These are phyloP conservation scores for Flaveria ramosissima DNA, from an alignment of 129 eudicot species.

Conservation along the genomic window DNA sequence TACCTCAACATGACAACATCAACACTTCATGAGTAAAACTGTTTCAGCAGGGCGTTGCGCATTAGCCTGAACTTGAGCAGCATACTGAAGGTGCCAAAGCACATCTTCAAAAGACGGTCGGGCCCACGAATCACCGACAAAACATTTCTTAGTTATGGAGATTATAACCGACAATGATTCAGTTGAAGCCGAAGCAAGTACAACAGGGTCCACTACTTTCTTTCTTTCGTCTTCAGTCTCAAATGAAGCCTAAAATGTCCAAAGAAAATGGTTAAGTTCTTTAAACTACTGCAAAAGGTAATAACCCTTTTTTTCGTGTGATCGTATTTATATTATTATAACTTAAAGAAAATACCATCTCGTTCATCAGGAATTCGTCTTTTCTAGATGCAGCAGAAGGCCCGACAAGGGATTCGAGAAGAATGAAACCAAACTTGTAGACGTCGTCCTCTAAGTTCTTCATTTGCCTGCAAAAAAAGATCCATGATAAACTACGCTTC, in stretches of 20 bases:
- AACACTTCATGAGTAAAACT: constrained; percentile 35
- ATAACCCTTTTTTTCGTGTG: not conserved
- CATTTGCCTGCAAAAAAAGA: constrained; percentile 54
- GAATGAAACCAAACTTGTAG: constrained; percentile 62
- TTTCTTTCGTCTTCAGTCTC: constrained; percentile 44
- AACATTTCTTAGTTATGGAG: constrained; percentile 63
- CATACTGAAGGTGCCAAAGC: constrained; percentile 75
- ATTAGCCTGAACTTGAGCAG: constrained; percentile 60
- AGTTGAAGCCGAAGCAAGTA: constrained; percentile 49
- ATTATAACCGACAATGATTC: constrained; percentile 57
- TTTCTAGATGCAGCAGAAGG: constrained; percentile 49
- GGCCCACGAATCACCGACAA: constrained; percentile 50
- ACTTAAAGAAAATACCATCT: constrained; percentile 47
- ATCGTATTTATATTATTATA: not conserved
- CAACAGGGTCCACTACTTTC: constrained; percentile 58
- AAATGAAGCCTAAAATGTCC: constrained; percentile 44
- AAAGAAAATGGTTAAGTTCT: not conserved
- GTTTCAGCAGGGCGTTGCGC: constrained; percentile 43
- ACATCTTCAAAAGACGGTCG: constrained; percentile 72
- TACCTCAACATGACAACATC: constrained; percentile 25
- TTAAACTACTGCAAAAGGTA: not conserved
- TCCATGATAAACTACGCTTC: not conserved
- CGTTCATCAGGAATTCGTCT: constrained; percentile 50
- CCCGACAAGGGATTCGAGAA: constrained; percentile 61
- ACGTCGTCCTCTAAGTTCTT: constrained; percentile 69